Base-by-base conservation (phyloP, 108 stramenopile genomes). In the Tribonema minus region DNA sequence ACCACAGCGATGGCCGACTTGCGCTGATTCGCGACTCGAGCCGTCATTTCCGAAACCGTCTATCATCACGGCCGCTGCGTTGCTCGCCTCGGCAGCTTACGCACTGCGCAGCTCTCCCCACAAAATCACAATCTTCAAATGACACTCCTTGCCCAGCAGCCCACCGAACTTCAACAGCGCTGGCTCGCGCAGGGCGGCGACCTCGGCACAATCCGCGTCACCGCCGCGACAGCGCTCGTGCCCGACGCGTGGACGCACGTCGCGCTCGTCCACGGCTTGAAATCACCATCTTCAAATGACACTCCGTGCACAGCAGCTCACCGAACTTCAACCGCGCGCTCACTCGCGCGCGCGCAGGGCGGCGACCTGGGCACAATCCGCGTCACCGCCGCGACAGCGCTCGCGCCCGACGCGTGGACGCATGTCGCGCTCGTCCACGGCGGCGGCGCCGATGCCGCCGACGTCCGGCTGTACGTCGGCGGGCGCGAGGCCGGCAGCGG, bases 391-490 rank as follows among this genome's bases (percentile, higher is more conserved):
- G 46, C 9, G 67, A 63, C 38, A 25, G 37, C 32, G 37, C 59
- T 79, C 32, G 41, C 23, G 32, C 58, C 68, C 20, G 29, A 60
- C 59, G 40, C 41, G 3, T 82, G 81, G 81, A 81, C 79, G 15
- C 81, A 82, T 62, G 64, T 82, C 27, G 59, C 81, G 3, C 35
- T 81, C n/a, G 81, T 82, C 9, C 81, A 74, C 31, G 70, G 15
- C 9, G 46, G 46, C 9, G 46, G 46, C 20, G 46, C 46, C 9
- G 46, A 9, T 54, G 46, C 46, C 9, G 15, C 20, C 9, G 46
- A 54, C 20, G 46, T 54, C 9, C 46, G 9, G 46, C 46, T 54
- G 46, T 54, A 54, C 20, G 46, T 54, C 15, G 20, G 20, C 20
- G 46, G 46, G 9, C 46, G 20, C 15, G 9, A 15, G 46, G 20